Conservation (phyloP, 148 eudicot species). For the Pouteria glomerata region DNA sequence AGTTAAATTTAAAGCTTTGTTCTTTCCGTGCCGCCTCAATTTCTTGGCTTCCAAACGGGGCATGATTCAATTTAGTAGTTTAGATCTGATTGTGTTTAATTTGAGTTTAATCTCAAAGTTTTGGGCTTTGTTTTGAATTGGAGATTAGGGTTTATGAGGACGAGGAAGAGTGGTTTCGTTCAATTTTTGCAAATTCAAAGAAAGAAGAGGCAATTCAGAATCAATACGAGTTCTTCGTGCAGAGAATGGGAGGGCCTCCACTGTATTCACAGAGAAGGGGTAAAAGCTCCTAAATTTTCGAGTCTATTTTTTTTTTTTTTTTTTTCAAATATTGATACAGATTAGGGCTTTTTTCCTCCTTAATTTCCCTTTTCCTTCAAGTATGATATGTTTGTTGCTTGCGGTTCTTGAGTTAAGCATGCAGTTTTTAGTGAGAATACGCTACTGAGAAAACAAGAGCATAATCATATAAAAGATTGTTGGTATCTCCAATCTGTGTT, state of each 20-base stretch:
- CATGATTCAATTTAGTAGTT: background rate
- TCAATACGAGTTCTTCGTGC: conserved; percentile 90
- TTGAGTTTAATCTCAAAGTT: background rate
- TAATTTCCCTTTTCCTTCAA: too few relatives aligned
- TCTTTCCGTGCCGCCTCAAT: background rate
- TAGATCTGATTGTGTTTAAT: background rate
- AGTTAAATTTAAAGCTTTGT: too few relatives aligned
- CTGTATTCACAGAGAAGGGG: conserved; percentile 83
- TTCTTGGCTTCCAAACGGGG: conserved; percentile 2
- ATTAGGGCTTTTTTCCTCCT: too few relatives aligned
- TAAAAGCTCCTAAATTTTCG: too few relatives aligned
- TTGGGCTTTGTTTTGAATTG: background rate
- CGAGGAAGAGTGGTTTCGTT: conserved; percentile 92
- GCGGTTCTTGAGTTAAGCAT: too few relatives aligned
- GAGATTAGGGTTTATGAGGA: conserved; percentile 80
- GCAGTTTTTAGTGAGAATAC: too few relatives aligned
- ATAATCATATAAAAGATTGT: too few relatives aligned
- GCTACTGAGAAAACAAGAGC: too few relatives aligned
- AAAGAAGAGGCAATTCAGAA: conserved; percentile 95
- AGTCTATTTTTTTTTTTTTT: background rate
- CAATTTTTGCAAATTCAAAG: conserved; percentile 73
- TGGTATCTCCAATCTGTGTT: too few relatives aligned
- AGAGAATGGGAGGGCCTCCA: conserved; percentile 94
- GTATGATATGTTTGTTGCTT: too few relatives aligned
- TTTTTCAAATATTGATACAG: background rate